These are phyloP conservation scores for Hansfordia pulvinata DNA, from an alignment of 2,329 filamentous ascomycete genomes.

Conservation along the genomic window DNA sequence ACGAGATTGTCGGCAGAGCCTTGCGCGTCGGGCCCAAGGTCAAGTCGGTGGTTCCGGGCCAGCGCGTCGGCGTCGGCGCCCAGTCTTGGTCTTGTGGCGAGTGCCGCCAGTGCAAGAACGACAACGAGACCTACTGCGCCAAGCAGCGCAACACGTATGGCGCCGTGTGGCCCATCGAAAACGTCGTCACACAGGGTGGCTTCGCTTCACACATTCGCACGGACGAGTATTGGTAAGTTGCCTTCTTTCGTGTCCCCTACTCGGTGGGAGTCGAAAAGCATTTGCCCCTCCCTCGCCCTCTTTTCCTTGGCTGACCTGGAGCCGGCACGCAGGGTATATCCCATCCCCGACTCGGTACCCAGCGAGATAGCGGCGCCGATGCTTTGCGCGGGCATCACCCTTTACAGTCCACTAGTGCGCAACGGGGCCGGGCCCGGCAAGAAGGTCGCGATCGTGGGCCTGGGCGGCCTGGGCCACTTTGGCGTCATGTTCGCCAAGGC, in stretches of 20 bases:
- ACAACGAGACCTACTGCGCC: conserved; percentile 57
- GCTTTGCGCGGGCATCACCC: conserved; percentile 75
- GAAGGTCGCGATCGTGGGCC: conserved; percentile 63
- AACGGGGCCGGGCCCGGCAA: conserved; percentile 66
- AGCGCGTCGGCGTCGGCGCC: conserved; percentile 56
- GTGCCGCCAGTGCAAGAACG: conserved; percentile 50
- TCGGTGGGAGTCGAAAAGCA: background rate
- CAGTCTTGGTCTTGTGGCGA: conserved; percentile 51
- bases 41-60: conserved; percentile 43
- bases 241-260: background rate
- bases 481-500: conserved; percentile 58
- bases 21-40: conserved; percentile 54
- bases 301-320: conserved; percentile 1
- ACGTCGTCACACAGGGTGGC: conserved; percentile 48
- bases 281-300: too few relatives aligned
- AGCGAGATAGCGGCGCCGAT: conserved; percentile 57
- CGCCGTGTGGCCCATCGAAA: conserved; percentile 39
- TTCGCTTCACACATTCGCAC: conserved; percentile 54
- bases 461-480: conserved; percentile 62
- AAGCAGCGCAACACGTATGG: conserved; percentile 48
- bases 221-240: conserved; percentile 55
- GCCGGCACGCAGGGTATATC: conserved; percentile 35
- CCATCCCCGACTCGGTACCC: conserved; percentile 60
- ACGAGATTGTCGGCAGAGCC: conserved; percentile 39
- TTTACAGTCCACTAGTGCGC: conserved; percentile 64